These are phyloP conservation scores for Ziziphus jujuba DNA, from an alignment of 306 rosid species.

Conservation along the genomic window DNA sequence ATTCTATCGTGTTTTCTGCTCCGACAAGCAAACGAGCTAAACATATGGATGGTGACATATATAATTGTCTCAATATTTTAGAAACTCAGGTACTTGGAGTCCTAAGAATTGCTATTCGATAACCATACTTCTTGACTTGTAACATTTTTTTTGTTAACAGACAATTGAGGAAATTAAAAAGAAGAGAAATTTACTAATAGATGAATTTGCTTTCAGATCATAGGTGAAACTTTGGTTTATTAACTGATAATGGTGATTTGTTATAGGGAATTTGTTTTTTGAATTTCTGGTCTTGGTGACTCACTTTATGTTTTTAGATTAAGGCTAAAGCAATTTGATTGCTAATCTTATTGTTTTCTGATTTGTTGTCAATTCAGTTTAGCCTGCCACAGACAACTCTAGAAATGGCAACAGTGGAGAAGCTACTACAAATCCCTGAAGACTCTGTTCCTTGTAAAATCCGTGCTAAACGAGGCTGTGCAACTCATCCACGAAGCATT, in stretches of 20 bases:
- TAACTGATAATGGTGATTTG: neutral
- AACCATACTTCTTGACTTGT: neutral
- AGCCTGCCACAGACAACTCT: conserved; percentile 82
- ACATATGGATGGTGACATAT: conserved; percentile 56
- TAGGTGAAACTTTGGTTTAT: neutral
- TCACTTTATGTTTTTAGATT: neutral
- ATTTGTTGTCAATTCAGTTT: conserved; percentile 49
- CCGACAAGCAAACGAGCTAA: conserved; percentile 57
- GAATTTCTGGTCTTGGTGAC: neutral
- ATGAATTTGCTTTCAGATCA: too few relatives aligned
- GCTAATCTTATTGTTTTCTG: conserved; percentile 1
- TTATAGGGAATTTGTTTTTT: neutral
- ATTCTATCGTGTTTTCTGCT: conserved; percentile 66
- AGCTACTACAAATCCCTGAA: conserved; percentile 78
- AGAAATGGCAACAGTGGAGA: conserved; percentile 79
- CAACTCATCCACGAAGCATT: conserved; percentile 97
- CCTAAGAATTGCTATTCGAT: neutral
- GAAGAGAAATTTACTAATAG: too few relatives aligned
- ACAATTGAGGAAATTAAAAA: too few relatives aligned
- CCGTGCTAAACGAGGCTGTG: conserved; percentile 98
- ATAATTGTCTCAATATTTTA: conserved; percentile 46
- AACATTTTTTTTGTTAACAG: too few relatives aligned
- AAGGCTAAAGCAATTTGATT: neutral
- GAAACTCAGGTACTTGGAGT: conserved; percentile 71
- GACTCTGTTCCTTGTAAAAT: conserved; percentile 95